These are phyloP conservation scores for Marasmius fiardii DNA, from an alignment of 1,284 basidiomycete species.

Conservation along the genomic window DNA sequence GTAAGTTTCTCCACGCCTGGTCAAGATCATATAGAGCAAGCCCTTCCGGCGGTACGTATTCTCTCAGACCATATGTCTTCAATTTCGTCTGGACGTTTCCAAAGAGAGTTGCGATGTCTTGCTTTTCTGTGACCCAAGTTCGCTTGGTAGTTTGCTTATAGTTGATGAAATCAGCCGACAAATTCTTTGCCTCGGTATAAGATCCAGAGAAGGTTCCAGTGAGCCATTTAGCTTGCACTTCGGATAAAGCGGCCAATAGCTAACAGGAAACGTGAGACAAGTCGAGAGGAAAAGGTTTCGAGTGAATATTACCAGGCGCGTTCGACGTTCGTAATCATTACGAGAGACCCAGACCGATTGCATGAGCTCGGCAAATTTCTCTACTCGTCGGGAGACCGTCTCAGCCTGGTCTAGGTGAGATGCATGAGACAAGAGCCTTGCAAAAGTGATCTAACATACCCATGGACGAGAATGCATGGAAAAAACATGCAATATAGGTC, in stretches of 20 bases:
- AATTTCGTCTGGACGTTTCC: conserved; percentile 95
- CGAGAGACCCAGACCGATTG: conserved; percentile 81
- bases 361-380: conserved; percentile 96
- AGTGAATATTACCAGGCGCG: conserved; percentile 53
- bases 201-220: conserved; percentile 63
- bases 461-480: conserved; percentile 98
- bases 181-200: conserved; percentile 80
- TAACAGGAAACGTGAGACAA: conserved; percentile 26
- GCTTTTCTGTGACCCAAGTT: conserved; percentile 86
- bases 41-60: conserved; percentile 80
- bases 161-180: conserved; percentile 69
- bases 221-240: conserved; percentile 66
- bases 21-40: conserved; percentile 76
- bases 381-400: conserved; percentile 89
- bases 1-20: conserved; percentile 70
- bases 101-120: conserved; percentile 86
- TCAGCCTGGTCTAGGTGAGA: conserved; percentile 80
- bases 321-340: conserved; percentile 94
- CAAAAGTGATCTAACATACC: conserved; percentile 46
- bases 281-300: conserved; percentile 2
- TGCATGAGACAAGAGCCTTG: background rate
- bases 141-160: conserved; percentile 90
- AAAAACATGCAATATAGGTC: conserved; percentile 95
- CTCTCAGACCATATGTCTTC: conserved; percentile 82
- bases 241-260: conserved; percentile 63